These are phyloP conservation scores for Pholiota adiposa DNA, from an alignment of 1,284 basidiomycete genomes.

Conservation along the genomic window DNA sequence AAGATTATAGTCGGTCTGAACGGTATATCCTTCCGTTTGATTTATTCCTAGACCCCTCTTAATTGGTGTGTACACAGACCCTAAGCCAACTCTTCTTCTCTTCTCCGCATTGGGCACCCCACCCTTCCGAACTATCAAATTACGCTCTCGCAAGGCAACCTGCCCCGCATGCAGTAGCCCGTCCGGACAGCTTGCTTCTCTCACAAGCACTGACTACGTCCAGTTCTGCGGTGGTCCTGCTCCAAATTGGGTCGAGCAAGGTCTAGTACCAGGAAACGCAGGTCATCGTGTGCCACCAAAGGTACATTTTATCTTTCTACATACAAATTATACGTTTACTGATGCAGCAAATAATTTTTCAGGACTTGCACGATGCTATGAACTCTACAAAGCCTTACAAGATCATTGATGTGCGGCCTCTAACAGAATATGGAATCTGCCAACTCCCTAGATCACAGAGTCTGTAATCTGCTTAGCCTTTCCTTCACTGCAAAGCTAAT, in stretches of 20 bases:
- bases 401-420: conserved; percentile 85
- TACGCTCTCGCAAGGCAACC: conserved; percentile 66
- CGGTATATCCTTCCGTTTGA: conserved; percentile 49
- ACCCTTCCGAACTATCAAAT: conserved; percentile 83
- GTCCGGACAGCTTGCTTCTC: conserved; percentile 43
- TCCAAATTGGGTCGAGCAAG: conserved; percentile 65
- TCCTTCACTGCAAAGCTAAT: conserved; percentile 1
- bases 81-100: conserved; percentile 65
- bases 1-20: conserved; percentile 78
- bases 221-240: conserved; percentile 75
- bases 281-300: conserved; percentile 52
- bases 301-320: conserved; percentile 40
- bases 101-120: conserved; percentile 73
- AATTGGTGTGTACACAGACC: too few relatives aligned
- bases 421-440: conserved; percentile 88
- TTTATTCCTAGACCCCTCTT: background rate
- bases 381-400: conserved; percentile 33
- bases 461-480: conserved; percentile 42
- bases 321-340: too few relatives aligned
- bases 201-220: conserved; percentile 71
- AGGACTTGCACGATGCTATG: conserved; percentile 51
- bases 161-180: conserved; percentile 68
- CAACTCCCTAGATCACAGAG: conserved; percentile 77
- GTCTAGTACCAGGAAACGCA: conserved; percentile 43
- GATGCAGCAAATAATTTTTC: conserved; percentile 21